phyloP scores from a whole-genome alignment of 768 basidiomycete genomes.

The Rhizopogon vulgaris region DNA sequence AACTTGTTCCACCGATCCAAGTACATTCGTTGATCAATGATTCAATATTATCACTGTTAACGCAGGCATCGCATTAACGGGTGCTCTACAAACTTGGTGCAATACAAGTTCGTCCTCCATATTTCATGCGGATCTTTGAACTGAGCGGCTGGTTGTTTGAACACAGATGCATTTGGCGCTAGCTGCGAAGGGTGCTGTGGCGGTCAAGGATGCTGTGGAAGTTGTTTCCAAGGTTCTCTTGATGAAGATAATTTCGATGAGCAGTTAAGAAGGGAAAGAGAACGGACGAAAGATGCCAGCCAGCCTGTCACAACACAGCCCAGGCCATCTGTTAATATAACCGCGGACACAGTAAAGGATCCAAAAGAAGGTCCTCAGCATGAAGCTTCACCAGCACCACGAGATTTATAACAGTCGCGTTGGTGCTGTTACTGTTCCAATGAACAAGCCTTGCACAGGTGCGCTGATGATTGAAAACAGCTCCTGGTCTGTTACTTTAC shows the following conservation, averaged over 20 bases:
- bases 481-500: neutral
- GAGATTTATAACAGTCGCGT: neutral
- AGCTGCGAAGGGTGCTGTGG: conserved; percentile 15
- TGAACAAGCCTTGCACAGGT: neutral
- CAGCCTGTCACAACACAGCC: conserved; percentile 18
- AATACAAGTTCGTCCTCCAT: conserved; percentile 14
- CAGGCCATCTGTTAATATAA: neutral
- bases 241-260: conserved; percentile 25
- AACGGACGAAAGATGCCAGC: conserved; percentile 9
- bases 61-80: conserved; percentile 10
- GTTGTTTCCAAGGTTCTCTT: conserved; percentile 23
- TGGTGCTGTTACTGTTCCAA: neutral
- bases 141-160: neutral
- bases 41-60: neutral
- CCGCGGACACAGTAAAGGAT: neutral
- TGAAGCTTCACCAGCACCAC: neutral
- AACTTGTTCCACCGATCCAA: neutral
- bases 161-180: conserved; percentile 20
- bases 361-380: neutral
- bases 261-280: conserved; percentile 18
- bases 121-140: neutral
- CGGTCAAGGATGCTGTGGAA: conserved; percentile 22
- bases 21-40: neutral
- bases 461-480: neutral
- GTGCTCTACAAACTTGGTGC: conserved; percentile 18